These are phyloP conservation scores for Austroboletus festivus DNA, from an alignment of 768 basidiomycete species.

Conservation along the genomic window DNA sequence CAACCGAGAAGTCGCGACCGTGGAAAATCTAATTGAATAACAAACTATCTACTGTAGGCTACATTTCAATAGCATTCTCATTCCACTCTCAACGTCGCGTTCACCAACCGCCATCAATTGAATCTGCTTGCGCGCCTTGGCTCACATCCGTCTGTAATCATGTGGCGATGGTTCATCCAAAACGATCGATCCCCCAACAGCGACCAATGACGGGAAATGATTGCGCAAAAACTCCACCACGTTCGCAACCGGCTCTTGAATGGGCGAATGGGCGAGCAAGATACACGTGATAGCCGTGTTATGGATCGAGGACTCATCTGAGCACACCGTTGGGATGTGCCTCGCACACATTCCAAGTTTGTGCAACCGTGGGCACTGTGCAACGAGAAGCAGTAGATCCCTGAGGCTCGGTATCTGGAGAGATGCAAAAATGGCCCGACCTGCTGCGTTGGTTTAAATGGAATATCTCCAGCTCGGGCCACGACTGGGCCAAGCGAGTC, in stretches of 20 bases:
- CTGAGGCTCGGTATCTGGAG: slow-evolving; percentile 2
- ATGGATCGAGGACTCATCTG: neutral
- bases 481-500: slow-evolving; percentile 2
- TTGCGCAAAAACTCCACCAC: slow-evolving; percentile 1
- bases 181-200: neutral
- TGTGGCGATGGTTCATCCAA: no score
- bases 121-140: neutral
- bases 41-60: neutral
- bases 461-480: slow-evolving; percentile 4
- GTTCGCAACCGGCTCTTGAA: neutral
- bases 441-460: neutral
- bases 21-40: slow-evolving; percentile 8
- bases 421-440: neutral
- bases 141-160: neutral
- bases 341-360: neutral
- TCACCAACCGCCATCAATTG: neutral
- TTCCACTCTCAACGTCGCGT: neutral
- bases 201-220: slow-evolving; percentile 2
- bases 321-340: neutral
- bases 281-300: slow-evolving; percentile 3
- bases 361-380: neutral
- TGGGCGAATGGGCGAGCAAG: slow-evolving; percentile 1
- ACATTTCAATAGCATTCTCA: neutral
- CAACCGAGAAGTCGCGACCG: slow-evolving; percentile 8
- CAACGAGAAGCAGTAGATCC: slow-evolving; percentile 3